A percentile compares a stretch with the other conserved stretches of the same genome.
phyloP scores from a whole-genome alignment of 73 alveolate species.

The Urostyla sp. region DNA sequence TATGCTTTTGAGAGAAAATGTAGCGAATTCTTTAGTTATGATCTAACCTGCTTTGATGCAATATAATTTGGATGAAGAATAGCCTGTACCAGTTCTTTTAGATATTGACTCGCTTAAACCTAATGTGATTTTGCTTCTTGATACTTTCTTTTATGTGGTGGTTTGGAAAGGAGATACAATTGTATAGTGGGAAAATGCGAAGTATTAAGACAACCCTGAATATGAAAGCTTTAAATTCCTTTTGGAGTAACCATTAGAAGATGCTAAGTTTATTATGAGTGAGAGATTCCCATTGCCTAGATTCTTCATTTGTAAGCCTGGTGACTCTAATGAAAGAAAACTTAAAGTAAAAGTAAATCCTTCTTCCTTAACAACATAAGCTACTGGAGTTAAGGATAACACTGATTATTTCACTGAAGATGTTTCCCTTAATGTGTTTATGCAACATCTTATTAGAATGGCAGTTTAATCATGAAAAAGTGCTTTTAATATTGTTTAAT shows the following conservation, averaged over 20 bases:
- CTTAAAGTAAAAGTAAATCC: conserved; percentile 94
- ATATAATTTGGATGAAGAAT: conserved; percentile 90
- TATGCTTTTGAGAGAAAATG: conserved; percentile 94
- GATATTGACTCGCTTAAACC: conserved; percentile 95
- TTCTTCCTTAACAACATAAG: conserved; percentile 75
- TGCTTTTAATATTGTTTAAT: too few species aligned
- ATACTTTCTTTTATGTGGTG: conserved; percentile 96
- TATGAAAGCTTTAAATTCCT: conserved; percentile 89
- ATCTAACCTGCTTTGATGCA: conserved; percentile 99
- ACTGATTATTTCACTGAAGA: conserved; percentile 95
- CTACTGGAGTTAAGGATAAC: conserved; percentile 62
- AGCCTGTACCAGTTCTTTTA: conserved; percentile 91
- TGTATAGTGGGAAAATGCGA: conserved; percentile 91
- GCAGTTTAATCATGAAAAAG: conserved; percentile 93
- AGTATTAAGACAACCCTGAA: conserved; percentile 89
- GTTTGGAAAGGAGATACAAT: conserved; percentile 97
- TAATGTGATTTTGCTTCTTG: conserved; percentile 94
- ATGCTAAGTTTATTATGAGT: conserved; percentile 90
- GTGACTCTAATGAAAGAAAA: conserved; percentile 94
- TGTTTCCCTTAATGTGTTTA: conserved; percentile 91
- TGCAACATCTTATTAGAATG: conserved; percentile 91
- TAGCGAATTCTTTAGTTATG: conserved; percentile 98
- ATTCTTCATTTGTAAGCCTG: conserved; percentile 86
- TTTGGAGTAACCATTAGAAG: conserved; percentile 95
- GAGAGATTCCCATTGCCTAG: conserved; percentile 98